A percentile compares a stretch with the other conserved stretches of the same genome.
Conservation (phyloP, 2,329 filamentous ascomycete genomes). For the Botrytis elliptica region DNA sequence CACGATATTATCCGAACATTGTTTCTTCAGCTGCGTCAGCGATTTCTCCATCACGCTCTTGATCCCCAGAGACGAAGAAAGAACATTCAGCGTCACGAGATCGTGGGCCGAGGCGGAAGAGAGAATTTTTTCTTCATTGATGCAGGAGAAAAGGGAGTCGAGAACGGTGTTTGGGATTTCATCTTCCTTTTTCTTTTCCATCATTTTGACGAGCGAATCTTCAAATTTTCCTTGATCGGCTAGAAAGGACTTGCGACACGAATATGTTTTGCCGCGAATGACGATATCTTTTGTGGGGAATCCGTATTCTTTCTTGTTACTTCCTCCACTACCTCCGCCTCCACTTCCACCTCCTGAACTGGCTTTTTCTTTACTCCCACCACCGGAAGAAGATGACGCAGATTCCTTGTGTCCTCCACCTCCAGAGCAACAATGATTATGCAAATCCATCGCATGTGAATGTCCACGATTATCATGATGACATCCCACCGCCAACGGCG, state of each 20-base stretch:
- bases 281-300: slow-evolving; percentile 35
- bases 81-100: slow-evolving; percentile 33
- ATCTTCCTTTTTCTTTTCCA: slow-evolving; percentile 33
- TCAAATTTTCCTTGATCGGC: slow-evolving; percentile 34
- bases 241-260: slow-evolving; percentile 32
- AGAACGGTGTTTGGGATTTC: slow-evolving; percentile 31
- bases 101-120: slow-evolving; percentile 26
- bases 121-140: slow-evolving; percentile 32
- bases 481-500: background rate
- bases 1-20: slow-evolving; percentile 16
- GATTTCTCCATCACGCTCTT: slow-evolving; percentile 29
- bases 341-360: background rate
- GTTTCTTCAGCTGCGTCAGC: slow-evolving; percentile 26
- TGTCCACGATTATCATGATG: slow-evolving; percentile 5
- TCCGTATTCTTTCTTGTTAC: slow-evolving; percentile 21
- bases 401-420: background rate
- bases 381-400: background rate
- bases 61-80: slow-evolving; percentile 26
- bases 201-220: slow-evolving; percentile 29
- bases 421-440: slow-evolving; percentile 14
- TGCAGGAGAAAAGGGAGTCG: slow-evolving; percentile 31
- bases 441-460: slow-evolving; percentile 2
- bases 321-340: background rate
- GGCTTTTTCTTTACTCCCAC: slow-evolving; percentile 2
- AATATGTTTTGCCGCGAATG: slow-evolving; percentile 32